phyloP scores from a whole-genome alignment of 2,329 filamentous ascomycete species.

The Pyrenophora seminiperda region DNA sequence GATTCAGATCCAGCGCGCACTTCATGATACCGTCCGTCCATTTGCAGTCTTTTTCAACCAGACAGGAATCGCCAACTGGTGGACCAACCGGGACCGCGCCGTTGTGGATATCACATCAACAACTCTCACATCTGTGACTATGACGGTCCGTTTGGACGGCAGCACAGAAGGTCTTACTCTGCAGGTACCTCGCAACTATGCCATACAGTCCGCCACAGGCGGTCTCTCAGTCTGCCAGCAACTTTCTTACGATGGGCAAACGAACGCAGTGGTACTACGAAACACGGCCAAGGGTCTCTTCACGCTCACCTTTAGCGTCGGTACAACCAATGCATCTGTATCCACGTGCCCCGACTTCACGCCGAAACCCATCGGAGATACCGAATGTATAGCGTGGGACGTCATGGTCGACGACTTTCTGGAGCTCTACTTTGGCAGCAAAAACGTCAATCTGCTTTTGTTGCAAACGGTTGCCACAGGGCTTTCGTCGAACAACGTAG shows the following conservation, averaged over 20 bases:
- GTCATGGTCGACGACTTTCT: conserved; percentile 14
- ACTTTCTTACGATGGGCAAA: conserved; percentile 8
- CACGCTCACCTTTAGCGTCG: conserved; percentile 4
- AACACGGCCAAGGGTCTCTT: conserved; percentile 10
- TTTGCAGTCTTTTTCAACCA: conserved; percentile 15
- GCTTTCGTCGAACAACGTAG: conserved; percentile 11
- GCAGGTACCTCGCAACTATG: conserved; percentile 8
- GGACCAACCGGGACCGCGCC: conserved; percentile 10
- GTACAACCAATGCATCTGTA: background rate
- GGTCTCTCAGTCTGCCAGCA: conserved; percentile 13
- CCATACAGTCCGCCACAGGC: conserved; percentile 6
- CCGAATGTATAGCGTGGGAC: conserved; percentile 14
- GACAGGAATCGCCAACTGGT: conserved; percentile 14
- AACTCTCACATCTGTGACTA: conserved; percentile 1
- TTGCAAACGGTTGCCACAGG: conserved; percentile 10
- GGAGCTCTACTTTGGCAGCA: conserved; percentile 16
- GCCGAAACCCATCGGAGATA: conserved; percentile 6
- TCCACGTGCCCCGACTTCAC: conserved; percentile 14
- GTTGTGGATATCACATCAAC: conserved; percentile 2
- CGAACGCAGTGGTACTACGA: conserved; percentile 11
- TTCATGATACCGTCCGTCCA: conserved; percentile 11
- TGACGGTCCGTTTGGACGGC: conserved; percentile 13
- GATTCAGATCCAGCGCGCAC: conserved; percentile 9
- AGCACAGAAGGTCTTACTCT: conserved; percentile 5
- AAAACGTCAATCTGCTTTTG: conserved; percentile 12